Percentiles rank a stretch among this genome's conserved stretches.
Conservation (phyloP, 768 basidiomycete genomes). For the Termitomyces sp. region DNA sequence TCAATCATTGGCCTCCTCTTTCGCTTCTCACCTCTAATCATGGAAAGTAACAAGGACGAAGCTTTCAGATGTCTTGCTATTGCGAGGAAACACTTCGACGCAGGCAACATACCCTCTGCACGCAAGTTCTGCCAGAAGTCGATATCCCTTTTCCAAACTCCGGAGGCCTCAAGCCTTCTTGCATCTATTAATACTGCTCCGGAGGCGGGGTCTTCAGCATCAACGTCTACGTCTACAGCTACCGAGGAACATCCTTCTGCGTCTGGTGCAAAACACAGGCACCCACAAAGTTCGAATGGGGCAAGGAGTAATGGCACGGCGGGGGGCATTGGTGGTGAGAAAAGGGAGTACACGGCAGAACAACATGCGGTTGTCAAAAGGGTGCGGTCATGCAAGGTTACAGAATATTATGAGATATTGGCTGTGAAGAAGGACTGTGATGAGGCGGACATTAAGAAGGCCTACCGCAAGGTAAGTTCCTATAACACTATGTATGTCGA, state of each 20-base stretch:
- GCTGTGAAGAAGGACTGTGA: slow-evolving; percentile 74
- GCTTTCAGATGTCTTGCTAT: slow-evolving; percentile 77
- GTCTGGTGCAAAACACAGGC: slow-evolving; percentile 64
- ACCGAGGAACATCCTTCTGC: slow-evolving; percentile 68
- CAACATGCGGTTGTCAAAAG: slow-evolving; percentile 80
- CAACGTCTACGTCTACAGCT: slow-evolving; percentile 33
- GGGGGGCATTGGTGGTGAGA: slow-evolving; percentile 61
- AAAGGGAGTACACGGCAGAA: slow-evolving; percentile 84
- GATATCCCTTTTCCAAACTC: slow-evolving; percentile 72
- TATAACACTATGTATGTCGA: neutral
- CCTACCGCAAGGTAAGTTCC: slow-evolving; percentile 84
- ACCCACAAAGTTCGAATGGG: slow-evolving; percentile 21
- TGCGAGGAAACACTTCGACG: slow-evolving; percentile 66
- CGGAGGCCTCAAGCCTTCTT: slow-evolving; percentile 66
- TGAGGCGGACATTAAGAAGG: slow-evolving; percentile 85
- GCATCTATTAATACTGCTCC: slow-evolving; percentile 56
- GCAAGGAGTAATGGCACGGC: slow-evolving; percentile 34
- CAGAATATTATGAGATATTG: slow-evolving; percentile 92
- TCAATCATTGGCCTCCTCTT: slow-evolving; percentile 3
- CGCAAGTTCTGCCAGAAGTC: slow-evolving; percentile 90
- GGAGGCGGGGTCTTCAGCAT: slow-evolving; percentile 35
- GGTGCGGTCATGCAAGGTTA: slow-evolving; percentile 78
- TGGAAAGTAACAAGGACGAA: slow-evolving; percentile 91
- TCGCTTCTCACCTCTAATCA: slow-evolving; percentile 16
- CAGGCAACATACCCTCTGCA: slow-evolving; percentile 69